Evolutionary conservation across 192 early-diverging fungal genomes (phyloP).

Genomic region (Pecoramyces ruminantium): DNA sequence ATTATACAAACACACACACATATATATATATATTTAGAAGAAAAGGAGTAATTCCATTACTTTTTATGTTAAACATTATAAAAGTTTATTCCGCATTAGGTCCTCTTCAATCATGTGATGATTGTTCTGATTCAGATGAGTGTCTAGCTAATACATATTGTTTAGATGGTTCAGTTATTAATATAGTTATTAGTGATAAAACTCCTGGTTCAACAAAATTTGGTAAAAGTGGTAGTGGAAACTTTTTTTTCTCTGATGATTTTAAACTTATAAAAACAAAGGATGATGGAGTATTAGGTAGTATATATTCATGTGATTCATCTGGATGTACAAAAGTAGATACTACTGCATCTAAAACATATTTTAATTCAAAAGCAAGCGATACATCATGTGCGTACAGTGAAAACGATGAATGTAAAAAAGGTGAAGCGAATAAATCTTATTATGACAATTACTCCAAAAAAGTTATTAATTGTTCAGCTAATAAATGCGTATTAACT

Average conservation of each 20-base stretch:
- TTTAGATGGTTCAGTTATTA: not conserved
- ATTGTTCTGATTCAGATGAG: too few species aligned
- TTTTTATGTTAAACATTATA: too few species aligned
- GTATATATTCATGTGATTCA: too few species aligned
- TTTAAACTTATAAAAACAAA: not conserved
- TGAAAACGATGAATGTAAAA: not conserved
- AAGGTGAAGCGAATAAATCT: not conserved
- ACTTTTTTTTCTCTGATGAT: not conserved
- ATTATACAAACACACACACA: too few species aligned
- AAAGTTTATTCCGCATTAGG: too few species aligned
- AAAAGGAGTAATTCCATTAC: too few species aligned
- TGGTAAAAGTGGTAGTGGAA: not conserved
- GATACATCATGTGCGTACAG: not conserved
- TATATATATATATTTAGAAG: too few species aligned
- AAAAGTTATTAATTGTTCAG: not conserved
- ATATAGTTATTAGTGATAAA: not conserved
- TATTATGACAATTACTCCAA: not conserved
- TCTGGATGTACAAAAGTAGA: too few species aligned
- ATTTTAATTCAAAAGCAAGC: too few species aligned
- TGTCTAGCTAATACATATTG: not conserved
- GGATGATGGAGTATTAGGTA: not conserved
- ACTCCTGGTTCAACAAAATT: not conserved
- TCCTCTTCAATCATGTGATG: too few species aligned
- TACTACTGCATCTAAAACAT: too few species aligned
- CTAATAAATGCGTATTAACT: not conserved